phyloP scores from a whole-genome alignment of 2,329 filamentous ascomycete species.

The Xylariaceae sp. region DNA sequence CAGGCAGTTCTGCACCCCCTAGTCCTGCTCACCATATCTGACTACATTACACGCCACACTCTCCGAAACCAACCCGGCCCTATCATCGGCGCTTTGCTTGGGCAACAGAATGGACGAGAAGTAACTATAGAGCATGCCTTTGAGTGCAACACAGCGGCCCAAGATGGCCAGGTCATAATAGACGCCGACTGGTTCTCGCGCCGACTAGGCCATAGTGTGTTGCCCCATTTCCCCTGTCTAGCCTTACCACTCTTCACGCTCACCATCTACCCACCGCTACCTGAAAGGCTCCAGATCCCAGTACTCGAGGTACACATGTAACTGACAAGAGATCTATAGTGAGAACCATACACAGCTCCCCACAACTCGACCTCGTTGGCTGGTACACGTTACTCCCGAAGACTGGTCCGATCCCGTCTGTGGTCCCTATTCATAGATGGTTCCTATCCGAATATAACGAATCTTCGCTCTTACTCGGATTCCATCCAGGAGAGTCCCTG shows the following conservation, averaged over 20 bases:
- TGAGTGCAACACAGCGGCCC: constrained; percentile 60
- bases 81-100: constrained; percentile 80
- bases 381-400: constrained; percentile 80
- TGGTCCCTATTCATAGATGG: constrained; percentile 71
- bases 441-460: constrained; percentile 74
- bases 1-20: constrained; percentile 86
- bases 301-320: background rate
- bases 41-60: constrained; percentile 89
- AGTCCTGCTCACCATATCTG: constrained; percentile 91
- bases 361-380: constrained; percentile 78
- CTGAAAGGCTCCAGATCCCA: too few species aligned
- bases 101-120: constrained; percentile 83
- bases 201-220: constrained; percentile 77
- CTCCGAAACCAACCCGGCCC: constrained; percentile 70
- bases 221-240: background rate
- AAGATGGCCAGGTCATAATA: constrained; percentile 55
- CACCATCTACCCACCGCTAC: too few species aligned
- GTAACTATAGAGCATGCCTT: constrained; percentile 93
- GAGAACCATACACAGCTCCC: constrained; percentile 80
- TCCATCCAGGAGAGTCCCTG: constrained; percentile 63
- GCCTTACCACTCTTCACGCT: too few species aligned
- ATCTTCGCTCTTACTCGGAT: constrained; percentile 78
- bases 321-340: constrained; percentile 46
- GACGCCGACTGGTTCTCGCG: constrained; percentile 68
- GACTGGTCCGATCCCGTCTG: constrained; percentile 63